Evolutionary conservation across 2,329 filamentous ascomycete species (phyloP).

Genomic region (Aspergillus ochraceoroseus): DNA sequence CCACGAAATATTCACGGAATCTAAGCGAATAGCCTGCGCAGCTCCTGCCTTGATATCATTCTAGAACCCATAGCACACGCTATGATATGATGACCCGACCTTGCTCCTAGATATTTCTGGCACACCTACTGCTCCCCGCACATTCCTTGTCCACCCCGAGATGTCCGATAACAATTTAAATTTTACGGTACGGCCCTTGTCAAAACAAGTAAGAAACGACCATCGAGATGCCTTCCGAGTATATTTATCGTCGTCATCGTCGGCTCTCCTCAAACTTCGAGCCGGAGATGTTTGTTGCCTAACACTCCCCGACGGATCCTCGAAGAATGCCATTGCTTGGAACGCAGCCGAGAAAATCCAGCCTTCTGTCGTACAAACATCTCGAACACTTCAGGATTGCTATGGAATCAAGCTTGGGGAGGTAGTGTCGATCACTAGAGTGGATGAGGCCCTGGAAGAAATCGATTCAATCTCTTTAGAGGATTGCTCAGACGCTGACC

Average conservation of each 20-base stretch:
- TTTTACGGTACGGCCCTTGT: slow-evolving; percentile 54
- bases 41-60: not conserved
- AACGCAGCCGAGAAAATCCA: slow-evolving; percentile 58
- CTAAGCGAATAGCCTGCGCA: not conserved
- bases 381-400: slow-evolving; percentile 66
- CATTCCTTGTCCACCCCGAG: slow-evolving; percentile 2
- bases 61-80: slow-evolving; percentile 4
- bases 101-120: too few species aligned
- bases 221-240: slow-evolving; percentile 57
- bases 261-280: slow-evolving; percentile 52
- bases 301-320: slow-evolving; percentile 33
- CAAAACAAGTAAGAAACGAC: slow-evolving; percentile 45
- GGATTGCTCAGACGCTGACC: slow-evolving; percentile 51
- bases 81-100: not conserved
- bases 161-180: slow-evolving; percentile 45
- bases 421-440: slow-evolving; percentile 57
- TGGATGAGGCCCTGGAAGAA: slow-evolving; percentile 49
- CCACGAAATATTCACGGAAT: too few species aligned
- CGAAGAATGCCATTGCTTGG: slow-evolving; percentile 61
- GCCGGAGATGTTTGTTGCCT: slow-evolving; percentile 55
- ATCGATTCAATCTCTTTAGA: slow-evolving; percentile 57
- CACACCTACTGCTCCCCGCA: not conserved
- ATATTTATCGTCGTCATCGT: slow-evolving; percentile 52
- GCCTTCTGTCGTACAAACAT: slow-evolving; percentile 65
- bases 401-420: slow-evolving; percentile 70